Evolutionary conservation across 2,329 filamentous ascomycete species (phyloP).

Genomic region (Pseudopyrenochaeta lycopersici): DNA sequence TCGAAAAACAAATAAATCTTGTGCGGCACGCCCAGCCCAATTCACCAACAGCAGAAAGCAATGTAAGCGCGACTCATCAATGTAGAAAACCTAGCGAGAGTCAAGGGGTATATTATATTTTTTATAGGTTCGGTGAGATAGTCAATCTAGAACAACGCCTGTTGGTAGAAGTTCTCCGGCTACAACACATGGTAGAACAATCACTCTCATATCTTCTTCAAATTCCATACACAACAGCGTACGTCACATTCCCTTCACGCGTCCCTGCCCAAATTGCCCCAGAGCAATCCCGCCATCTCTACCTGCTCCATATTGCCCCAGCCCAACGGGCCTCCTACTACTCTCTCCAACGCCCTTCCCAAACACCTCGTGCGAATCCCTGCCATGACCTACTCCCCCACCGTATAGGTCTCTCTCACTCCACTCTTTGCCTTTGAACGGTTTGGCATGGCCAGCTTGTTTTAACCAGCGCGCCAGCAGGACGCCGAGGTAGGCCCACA

Average conservation of each 20-base stretch:
- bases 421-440: conserved; percentile 17
- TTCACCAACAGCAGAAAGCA: too few relatives aligned
- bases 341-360: not conserved
- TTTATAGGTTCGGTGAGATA: too few relatives aligned
- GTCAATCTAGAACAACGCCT: too few relatives aligned
- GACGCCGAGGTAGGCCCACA: conserved; percentile 26
- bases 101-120: too few relatives aligned
- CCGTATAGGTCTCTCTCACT: conserved; percentile 13
- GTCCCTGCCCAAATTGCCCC: conserved; percentile 22
- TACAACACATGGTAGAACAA: too few relatives aligned
- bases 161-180: too few relatives aligned
- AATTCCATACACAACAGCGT: not conserved
- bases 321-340: too few relatives aligned
- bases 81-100: too few relatives aligned
- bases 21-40: too few relatives aligned
- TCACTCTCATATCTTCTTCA: not conserved
- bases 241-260: conserved; percentile 24
- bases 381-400: conserved; percentile 18
- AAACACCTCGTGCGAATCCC: not conserved
- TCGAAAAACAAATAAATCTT: too few relatives aligned
- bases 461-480: conserved; percentile 28
- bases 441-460: conserved; percentile 21
- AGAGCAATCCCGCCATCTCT: conserved; percentile 12
- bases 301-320: not conserved
- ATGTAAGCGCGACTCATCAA: too few relatives aligned